Evolutionary conservation across 1,139 yeast genomes (phyloP), one percentile per base, ranked within the genome.

Genomic region (Saccharomycopsis crataegensis): DNA sequence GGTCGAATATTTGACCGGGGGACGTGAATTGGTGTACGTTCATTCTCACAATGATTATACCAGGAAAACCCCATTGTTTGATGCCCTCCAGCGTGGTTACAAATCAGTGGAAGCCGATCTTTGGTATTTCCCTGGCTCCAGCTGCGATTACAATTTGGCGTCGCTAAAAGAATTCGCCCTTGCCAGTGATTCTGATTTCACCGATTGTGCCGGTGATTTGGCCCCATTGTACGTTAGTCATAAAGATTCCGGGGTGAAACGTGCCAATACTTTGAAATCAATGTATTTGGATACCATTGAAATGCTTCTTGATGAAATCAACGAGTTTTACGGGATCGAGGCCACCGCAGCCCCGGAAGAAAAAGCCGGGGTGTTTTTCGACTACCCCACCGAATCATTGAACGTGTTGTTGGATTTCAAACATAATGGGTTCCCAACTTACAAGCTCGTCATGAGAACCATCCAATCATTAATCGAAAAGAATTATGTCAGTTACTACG

Each of bases 21-120:
- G 79, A 59, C 78, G 79, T 0, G 67, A 71, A 40, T 65, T 76
- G 36, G 73, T 74, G 52, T 36, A 73, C 77, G 79, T 83, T 22
- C 93, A 85, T 62, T 82, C 89, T 0, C 93, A 86, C 63, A 86
- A 85, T 62, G 93, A 85, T 63, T 86, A 85, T 65, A 82, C 87
- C 87, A 70, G 91, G 59, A 59, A 64, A 1, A 64, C 70, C 5
- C 91, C 93, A 0, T 69, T 86, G n/a, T 72, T 79, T 56, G 84
- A 82, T 57, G 91, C 89, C 0, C 65, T 84, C 43, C 69, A 74
- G n/a, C 67, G 70, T 36, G 93, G 91, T 1, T 76, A 79, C 22
- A 72, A 72, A 49, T 79, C 87, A 51, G 75, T 84, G 8, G 93
- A 86, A 65, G 85, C 86, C 32, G 94, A 86, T 64, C 77, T 83